A percentile compares a stretch with the other conserved stretches of the same genome.
Evolutionary conservation across 139 green algal species (phyloP).

Genomic region (Ostreobium quekettii): DNA sequence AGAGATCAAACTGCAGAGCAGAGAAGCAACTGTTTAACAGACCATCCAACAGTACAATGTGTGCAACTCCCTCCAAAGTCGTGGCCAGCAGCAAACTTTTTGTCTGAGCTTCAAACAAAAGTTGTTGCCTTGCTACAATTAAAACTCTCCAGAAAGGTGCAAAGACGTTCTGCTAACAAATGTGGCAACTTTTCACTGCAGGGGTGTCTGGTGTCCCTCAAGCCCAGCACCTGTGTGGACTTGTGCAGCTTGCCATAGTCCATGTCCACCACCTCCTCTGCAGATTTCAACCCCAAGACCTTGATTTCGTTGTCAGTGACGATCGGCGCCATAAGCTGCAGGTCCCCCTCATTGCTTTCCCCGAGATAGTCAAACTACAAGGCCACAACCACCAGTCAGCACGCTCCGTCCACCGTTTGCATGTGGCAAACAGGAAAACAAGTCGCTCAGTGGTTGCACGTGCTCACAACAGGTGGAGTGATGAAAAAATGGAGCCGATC

Average conservation of each 20-base stretch:
- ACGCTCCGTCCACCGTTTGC: too few species aligned
- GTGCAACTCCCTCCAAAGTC: not conserved
- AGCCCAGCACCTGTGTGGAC: not conserved
- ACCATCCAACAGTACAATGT: not conserved
- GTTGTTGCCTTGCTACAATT: not conserved
- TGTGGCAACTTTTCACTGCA: constrained; percentile 1
- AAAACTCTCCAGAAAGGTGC: not conserved
- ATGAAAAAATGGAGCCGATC: too few species aligned
- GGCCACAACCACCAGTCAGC: too few species aligned
- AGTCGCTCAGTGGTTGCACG: too few species aligned
- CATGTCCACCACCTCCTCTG: constrained; percentile 1
- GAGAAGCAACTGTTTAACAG: too few species aligned
- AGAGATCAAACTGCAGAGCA: too few species aligned
- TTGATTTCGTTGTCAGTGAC: not conserved
- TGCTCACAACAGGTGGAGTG: too few species aligned
- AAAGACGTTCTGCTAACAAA: not conserved
- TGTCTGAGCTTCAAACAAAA: not conserved
- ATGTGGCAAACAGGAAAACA: too few species aligned
- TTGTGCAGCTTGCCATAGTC: constrained; percentile 3
- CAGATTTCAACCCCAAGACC: constrained; percentile 8
- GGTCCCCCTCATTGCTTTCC: constrained; percentile 15
- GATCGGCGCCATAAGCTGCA: not conserved
- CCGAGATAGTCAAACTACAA: constrained; percentile 16
- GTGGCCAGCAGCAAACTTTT: not conserved
- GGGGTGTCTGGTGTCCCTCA: too few species aligned